Base-by-base conservation (phyloP, 345 rosid species). In the Eucalyptus polybractea region DNA sequence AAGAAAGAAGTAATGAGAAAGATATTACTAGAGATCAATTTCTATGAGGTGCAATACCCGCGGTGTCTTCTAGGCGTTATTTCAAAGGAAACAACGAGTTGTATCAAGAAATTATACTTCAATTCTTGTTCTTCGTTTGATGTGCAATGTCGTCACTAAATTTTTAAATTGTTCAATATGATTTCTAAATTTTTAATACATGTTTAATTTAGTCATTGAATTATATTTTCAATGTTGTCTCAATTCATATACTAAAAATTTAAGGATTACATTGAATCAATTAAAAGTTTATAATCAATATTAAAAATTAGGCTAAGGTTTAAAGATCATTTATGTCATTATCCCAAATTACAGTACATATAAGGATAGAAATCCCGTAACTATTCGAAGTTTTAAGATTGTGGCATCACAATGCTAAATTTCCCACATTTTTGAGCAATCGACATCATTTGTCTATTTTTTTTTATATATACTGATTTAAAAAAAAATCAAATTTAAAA, bases 231-330 rank as follows among this genome's bases (percentile, higher is more conserved):
- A 24, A 58, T 58, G 12, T 58, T 58, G 29, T 2, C 29, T 17
- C 8, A 42, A 16, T 50, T 50, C 0, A 53, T 53, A 53, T 19
- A 21, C 10, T 53, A 53, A 53, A 21, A 19, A 21, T 53, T 8
- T 53, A 4, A 2, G 1, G 10, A 53, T 53, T 0, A 56, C 1
- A 24, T 56, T 56, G 0, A 0, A 56, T 19, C 0, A 24, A 56
- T 24, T 24, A 24, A 56, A 56, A 56, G 1, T 9, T 24, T 56
- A 56, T 2, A 2, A 0, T 0, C 13, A 22, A 56, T 21, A 56
- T 56, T 56, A 0, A 0, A 2, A 4, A 56, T 56, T 22, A 24
- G 2, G 6, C 6, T 56, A 56, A 56, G 12, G 6, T 24, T 56
- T 10, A 56, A 4, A 53, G 1, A 53, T 7, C 24, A 53, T 53